Evolutionary conservation across 805 yeast species (phyloP).

Genomic region (Wickerhamomyces chambardii): DNA sequence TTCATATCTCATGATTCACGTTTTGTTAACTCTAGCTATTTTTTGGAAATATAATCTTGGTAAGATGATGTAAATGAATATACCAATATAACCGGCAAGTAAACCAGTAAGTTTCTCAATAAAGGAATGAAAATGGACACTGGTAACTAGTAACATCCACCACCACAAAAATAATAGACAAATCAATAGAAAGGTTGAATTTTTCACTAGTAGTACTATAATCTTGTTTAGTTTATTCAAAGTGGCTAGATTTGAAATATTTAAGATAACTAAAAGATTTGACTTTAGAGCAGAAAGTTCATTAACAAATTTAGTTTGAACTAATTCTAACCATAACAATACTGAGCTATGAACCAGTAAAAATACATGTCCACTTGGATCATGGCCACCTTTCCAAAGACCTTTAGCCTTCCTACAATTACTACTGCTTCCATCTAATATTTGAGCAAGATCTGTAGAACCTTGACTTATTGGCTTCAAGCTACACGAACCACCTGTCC

Average conservation of each 20-base stretch:
- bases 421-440: constrained; percentile 3
- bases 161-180: constrained; percentile 51
- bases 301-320: constrained; percentile 29
- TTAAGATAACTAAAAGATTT: background rate
- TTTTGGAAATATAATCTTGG: constrained; percentile 16
- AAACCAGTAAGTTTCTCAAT: constrained; percentile 69
- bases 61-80: constrained; percentile 27
- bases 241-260: background rate
- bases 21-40: background rate
- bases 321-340: constrained; percentile 56
- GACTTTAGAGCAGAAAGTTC: constrained; percentile 14
- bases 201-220: background rate
- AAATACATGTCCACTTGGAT: constrained; percentile 93
- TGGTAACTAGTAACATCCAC: constrained; percentile 83
- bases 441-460: too few species aligned
- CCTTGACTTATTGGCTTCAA: too few species aligned
- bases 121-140: constrained; percentile 76
- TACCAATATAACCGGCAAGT: constrained; percentile 45
- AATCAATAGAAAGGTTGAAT: constrained; percentile 19
- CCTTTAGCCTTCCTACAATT: constrained; percentile 57
- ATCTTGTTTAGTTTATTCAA: background rate
- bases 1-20: too few species aligned
- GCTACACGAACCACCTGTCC: constrained; percentile 83
- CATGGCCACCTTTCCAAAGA: constrained; percentile 80
- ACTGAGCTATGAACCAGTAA: constrained; percentile 58